phyloP scores from a whole-genome alignment of 768 basidiomycete species.

The Porpolomopsis calyptriformis region DNA sequence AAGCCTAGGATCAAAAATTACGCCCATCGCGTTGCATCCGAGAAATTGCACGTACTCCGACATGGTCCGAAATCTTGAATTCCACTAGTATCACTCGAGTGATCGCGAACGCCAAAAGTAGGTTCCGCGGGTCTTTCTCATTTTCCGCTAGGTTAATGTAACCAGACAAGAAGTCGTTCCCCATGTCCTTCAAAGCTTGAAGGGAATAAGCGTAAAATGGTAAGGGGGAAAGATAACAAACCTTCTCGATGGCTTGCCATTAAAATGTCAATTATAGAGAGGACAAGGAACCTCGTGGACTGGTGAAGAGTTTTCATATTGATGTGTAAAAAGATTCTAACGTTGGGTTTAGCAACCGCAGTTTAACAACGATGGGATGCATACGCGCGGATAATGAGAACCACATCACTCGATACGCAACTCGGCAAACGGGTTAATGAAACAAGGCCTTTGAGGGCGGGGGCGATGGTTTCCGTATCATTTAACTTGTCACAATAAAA shows the following conservation, averaged over 20 bases:
- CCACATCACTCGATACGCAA: slow-evolving; percentile 55
- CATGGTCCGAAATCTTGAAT: slow-evolving; percentile 62
- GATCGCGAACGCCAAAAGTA: slow-evolving; percentile 83
- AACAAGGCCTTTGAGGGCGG: slow-evolving; percentile 67
- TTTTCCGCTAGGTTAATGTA: slow-evolving; percentile 83
- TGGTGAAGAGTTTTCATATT: slow-evolving; percentile 77
- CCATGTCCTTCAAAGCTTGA: slow-evolving; percentile 61
- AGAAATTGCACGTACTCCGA: slow-evolving; percentile 51
- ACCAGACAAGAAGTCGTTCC: slow-evolving; percentile 57
- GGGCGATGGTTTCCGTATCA: slow-evolving; percentile 75
- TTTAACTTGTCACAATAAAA: slow-evolving; percentile 86
- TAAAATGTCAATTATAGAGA: slow-evolving; percentile 68
- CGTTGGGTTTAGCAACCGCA: slow-evolving; percentile 28
- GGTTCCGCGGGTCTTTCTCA: slow-evolving; percentile 95
- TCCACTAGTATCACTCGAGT: slow-evolving; percentile 78
- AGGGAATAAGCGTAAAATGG: slow-evolving; percentile 5
- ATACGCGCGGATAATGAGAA: slow-evolving; percentile 53
- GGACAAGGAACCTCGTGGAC: slow-evolving; percentile 71
- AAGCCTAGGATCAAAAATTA: slow-evolving; percentile 37
- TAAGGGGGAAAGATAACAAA: slow-evolving; percentile 14
- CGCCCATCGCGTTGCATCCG: neutral
- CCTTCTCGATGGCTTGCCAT: slow-evolving; percentile 62
- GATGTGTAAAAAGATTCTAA: slow-evolving; percentile 69
- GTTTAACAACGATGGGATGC: slow-evolving; percentile 4
- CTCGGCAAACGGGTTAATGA: slow-evolving; percentile 52